Conservation (phyloP, 2,329 filamentous ascomycete genomes). For the Fonsecaea nubica region DNA sequence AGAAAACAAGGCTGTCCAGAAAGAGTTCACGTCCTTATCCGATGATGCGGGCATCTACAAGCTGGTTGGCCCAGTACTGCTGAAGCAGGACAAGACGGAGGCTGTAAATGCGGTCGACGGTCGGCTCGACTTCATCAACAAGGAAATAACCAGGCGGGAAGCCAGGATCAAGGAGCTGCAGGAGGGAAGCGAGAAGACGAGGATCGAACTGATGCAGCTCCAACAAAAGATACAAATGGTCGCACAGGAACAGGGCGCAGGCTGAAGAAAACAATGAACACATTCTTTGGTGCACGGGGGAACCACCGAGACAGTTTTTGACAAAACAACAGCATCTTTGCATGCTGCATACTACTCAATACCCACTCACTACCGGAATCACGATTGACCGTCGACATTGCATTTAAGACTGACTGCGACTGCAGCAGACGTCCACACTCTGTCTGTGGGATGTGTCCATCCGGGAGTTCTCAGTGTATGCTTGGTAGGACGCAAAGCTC, state of each 20-base stretch:
- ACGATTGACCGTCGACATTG: background rate
- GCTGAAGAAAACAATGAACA: constrained; percentile 22
- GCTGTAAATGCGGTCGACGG: constrained; percentile 90
- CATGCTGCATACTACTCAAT: background rate
- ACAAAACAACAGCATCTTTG: background rate
- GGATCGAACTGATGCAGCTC: constrained; percentile 61
- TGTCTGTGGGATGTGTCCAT: no score
- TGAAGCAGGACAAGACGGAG: constrained; percentile 93
- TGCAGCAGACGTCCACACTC: background rate
- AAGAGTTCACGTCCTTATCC: constrained; percentile 83
- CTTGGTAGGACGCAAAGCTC: no score
- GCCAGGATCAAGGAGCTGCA: constrained; percentile 69
- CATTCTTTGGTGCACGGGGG: background rate
- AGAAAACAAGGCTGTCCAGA: constrained; percentile 79
- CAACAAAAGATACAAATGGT: constrained; percentile 40
- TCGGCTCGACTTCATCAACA: constrained; percentile 86
- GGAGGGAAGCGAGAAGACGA: constrained; percentile 68
- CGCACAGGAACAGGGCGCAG: constrained; percentile 34
- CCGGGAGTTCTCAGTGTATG: no score
- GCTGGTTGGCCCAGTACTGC: constrained; percentile 84
- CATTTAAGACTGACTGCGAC: background rate
- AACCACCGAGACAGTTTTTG: background rate
- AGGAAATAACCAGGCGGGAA: constrained; percentile 81
- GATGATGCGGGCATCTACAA: constrained; percentile 94
- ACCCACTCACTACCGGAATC: background rate